Evolutionary conservation across 352 stramenopile species (phyloP), one percentile per base, ranked within the genome.

Genomic region (Pythium pyrilobum): DNA sequence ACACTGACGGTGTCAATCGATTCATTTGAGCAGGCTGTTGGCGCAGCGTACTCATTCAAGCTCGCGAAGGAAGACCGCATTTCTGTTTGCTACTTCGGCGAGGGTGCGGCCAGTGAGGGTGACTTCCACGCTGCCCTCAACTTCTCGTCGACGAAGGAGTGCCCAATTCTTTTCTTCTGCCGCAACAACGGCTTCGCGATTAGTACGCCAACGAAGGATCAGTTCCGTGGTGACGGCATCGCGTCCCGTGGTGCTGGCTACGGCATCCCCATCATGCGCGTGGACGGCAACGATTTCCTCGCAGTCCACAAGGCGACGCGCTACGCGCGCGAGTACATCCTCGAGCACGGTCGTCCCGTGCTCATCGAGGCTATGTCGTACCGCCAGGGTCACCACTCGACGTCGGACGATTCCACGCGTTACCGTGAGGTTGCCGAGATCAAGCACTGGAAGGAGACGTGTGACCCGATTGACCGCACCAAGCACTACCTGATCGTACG

Each of bases 151-250:
- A 99, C 96, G 3, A 92, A 98, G 38, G 85, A 97, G 32, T 89
- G 81, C n/a, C 97, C 97, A 8, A 87, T 98, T 29, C 78, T 99
- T 3, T 99, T 99, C 69, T 96, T 99, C 66, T 98, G 92, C 62
- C 79, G 97, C 13, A 99, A 99, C 76, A 99, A 99, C 71, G 96
- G 96, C 4, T 99, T 98, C 64, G 97, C 97, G 7, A 99, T 99
- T 56, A 95, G 84, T 54, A 99, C 97, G n/a, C 87, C 96, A 5
- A 90, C 94, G 2, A 67, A 71, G 31, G 96, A 99, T 63, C 97
- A 99, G 74, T 99, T 97, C 79, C 81, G 87, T 33, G 96, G 97
- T 40, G 97, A 99, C 66, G 97, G 97, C 13, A 98, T 99, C 37
- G 86, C 97, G 3, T 94, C 86, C 6, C 74, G 96, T 34, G 96